These are phyloP conservation scores for Cyberlindnera xylosilytica DNA, from an alignment of 805 yeast species.

Conservation along the genomic window DNA sequence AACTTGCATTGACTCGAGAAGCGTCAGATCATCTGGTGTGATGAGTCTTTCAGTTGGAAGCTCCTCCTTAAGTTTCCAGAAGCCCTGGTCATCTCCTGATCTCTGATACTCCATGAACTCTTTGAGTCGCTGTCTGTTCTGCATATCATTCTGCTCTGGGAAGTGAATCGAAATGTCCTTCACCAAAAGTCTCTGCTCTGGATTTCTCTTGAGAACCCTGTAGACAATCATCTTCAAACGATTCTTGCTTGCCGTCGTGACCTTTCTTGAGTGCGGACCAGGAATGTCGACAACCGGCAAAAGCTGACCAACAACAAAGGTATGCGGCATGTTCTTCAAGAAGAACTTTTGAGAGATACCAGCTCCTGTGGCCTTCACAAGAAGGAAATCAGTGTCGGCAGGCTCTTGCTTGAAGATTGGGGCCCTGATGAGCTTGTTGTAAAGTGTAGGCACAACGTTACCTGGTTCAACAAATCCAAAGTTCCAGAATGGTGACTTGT, in stretches of 20 bases:
- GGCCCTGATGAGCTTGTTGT: constrained; percentile 88
- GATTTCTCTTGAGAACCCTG: constrained; percentile 74
- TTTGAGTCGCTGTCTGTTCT: constrained; percentile 88
- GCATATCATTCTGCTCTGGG: constrained; percentile 97
- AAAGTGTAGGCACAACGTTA: constrained; percentile 86
- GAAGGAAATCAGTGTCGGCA: constrained; percentile 72
- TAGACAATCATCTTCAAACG: constrained; percentile 91
- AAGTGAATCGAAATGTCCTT: constrained; percentile 88
- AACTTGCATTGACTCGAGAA: constrained; percentile 87
- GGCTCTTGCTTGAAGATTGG: constrained; percentile 89
- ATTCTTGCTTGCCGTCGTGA: constrained; percentile 87
- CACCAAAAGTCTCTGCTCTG: constrained; percentile 72
- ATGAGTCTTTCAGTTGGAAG: constrained; percentile 79
- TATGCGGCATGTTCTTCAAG: constrained; percentile 62
- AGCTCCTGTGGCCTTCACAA: constrained; percentile 76
- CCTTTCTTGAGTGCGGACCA: constrained; percentile 96
- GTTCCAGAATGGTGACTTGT: constrained; percentile 96
- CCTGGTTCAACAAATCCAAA: constrained; percentile 97
- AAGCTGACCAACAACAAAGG: constrained; percentile 88
- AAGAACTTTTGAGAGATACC: constrained; percentile 66
- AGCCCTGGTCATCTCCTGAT: constrained; percentile 90
- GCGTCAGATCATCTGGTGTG: constrained; percentile 84
- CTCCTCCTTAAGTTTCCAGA: constrained; percentile 82
- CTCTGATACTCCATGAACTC: constrained; percentile 98
- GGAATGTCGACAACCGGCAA: constrained; percentile 95